phyloP scores from a whole-genome alignment of 208 protist species.

The Porcisia hertigi region DNA sequence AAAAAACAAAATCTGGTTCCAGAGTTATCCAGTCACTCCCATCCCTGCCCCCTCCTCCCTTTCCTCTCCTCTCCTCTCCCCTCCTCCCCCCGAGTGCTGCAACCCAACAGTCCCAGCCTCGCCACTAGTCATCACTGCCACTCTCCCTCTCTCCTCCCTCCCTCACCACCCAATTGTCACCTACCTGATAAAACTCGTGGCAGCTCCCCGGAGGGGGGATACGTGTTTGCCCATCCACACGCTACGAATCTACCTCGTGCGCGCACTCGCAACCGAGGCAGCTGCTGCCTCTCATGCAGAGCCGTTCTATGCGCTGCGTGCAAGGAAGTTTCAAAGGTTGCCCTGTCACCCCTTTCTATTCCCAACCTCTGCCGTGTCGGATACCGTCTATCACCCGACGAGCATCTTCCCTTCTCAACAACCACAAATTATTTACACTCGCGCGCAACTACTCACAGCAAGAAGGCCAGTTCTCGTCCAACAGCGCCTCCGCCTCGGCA shows the following conservation, averaged over 20 bases:
- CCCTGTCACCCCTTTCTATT: neutral
- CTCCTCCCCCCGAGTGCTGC: neutral
- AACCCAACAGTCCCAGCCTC: no score
- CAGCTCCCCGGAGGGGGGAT: neutral
- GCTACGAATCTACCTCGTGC: neutral
- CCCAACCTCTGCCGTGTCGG: neutral
- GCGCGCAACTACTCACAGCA: conserved; percentile 4
- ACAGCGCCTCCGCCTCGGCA: neutral
- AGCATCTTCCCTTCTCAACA: neutral
- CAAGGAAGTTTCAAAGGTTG: neutral
- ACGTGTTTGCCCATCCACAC: neutral
- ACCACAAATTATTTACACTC: neutral
- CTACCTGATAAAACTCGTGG: neutral
- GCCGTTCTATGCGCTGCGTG: neutral
- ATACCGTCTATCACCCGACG: neutral
- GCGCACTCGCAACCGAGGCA: neutral
- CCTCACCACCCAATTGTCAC: neutral
- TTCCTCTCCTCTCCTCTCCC: neutral
- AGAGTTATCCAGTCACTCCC: no score
- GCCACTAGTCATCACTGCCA: neutral
- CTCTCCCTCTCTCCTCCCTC: neutral
- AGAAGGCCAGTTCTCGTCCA: neutral
- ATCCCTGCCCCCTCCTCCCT: no score
- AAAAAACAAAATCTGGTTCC: no score
- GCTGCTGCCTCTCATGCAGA: neutral